A percentile compares a stretch with the other conserved stretches of the same genome.
These are phyloP conservation scores for Mycosphaerella sp. DNA, from an alignment of 2,329 filamentous ascomycete species.

Conservation along the genomic window DNA sequence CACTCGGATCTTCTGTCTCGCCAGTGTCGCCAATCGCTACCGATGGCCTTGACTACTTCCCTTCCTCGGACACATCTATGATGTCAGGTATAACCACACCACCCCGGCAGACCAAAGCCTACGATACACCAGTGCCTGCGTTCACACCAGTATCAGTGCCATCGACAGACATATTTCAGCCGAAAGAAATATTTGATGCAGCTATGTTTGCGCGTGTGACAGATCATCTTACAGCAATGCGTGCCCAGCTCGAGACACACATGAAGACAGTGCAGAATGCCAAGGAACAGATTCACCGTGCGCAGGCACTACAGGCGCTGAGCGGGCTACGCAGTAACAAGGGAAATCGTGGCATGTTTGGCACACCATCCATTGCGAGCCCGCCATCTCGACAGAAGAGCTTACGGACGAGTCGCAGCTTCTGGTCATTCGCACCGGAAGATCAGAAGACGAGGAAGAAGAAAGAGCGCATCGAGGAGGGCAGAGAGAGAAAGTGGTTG, in stretches of 20 bases:
- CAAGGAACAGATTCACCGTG: slow-evolving; percentile 14
- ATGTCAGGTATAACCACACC: background rate
- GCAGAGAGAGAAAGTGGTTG: slow-evolving; percentile 27
- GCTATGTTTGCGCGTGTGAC: slow-evolving; percentile 12
- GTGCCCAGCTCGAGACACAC: slow-evolving; percentile 34
- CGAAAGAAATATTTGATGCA: slow-evolving; percentile 10
- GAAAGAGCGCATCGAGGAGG: slow-evolving; percentile 25
- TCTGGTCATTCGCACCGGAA: slow-evolving; percentile 26
- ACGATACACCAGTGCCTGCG: background rate
- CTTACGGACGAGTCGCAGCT: slow-evolving; percentile 19
- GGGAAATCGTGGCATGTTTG: background rate
- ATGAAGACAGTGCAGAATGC: slow-evolving; percentile 31
- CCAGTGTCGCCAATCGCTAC: slow-evolving; percentile 10
- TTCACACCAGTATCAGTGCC: background rate
- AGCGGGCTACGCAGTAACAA: slow-evolving; percentile 2
- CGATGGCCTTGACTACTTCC: slow-evolving; percentile 1
- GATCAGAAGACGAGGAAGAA: slow-evolving; percentile 26
- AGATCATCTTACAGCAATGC: slow-evolving; percentile 25
- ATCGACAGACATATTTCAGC: background rate
- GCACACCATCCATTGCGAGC: background rate
- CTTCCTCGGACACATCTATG: slow-evolving; percentile 12
- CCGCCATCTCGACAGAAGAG: slow-evolving; percentile 2
- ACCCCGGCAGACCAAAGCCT: background rate
- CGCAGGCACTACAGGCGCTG: slow-evolving; percentile 11
- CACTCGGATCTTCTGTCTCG: slow-evolving; percentile 1